Evolutionary conservation across 768 basidiomycete species (phyloP).

Genomic region (Calvatia gigantea): DNA sequence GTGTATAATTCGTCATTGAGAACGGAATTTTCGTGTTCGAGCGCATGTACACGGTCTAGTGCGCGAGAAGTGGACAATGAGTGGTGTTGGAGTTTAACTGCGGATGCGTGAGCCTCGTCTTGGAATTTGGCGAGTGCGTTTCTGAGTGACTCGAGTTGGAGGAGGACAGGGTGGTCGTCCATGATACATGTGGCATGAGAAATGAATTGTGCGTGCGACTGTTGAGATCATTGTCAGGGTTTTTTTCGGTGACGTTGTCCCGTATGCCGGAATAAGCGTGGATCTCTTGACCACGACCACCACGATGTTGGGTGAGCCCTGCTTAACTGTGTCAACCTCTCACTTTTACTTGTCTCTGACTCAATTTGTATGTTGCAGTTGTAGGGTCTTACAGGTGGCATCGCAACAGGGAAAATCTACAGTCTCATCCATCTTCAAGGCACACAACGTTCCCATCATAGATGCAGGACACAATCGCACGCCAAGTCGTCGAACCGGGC

Average conservation of each 20-base stretch:
- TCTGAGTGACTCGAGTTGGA: not conserved
- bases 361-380: too few relatives aligned
- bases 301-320: slow-evolving; percentile 5
- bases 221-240: not conserved
- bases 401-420: slow-evolving; percentile 97
- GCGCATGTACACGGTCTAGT: slow-evolving; percentile 40
- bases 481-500: slow-evolving; percentile 82
- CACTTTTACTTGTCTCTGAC: not conserved
- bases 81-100: slow-evolving; percentile 63
- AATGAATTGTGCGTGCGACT: not conserved
- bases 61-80: slow-evolving; percentile 50
- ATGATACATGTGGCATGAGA: not conserved
- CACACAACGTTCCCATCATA: slow-evolving; percentile 73
- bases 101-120: slow-evolving; percentile 61
- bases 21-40: slow-evolving; percentile 58
- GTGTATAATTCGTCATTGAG: slow-evolving; percentile 52
- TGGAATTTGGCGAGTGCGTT: not conserved
- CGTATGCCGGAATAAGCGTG: not conserved
- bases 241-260: not conserved
- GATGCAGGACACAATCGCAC: slow-evolving; percentile 92
- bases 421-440: slow-evolving; percentile 70
- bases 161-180: slow-evolving; percentile 7
- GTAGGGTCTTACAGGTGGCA: slow-evolving; percentile 95
- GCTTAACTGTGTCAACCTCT: not conserved
- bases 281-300: not conserved